Base-by-base conservation (phyloP, 75 land plant genomes). In the Pseudotsuga menziesii region DNA sequence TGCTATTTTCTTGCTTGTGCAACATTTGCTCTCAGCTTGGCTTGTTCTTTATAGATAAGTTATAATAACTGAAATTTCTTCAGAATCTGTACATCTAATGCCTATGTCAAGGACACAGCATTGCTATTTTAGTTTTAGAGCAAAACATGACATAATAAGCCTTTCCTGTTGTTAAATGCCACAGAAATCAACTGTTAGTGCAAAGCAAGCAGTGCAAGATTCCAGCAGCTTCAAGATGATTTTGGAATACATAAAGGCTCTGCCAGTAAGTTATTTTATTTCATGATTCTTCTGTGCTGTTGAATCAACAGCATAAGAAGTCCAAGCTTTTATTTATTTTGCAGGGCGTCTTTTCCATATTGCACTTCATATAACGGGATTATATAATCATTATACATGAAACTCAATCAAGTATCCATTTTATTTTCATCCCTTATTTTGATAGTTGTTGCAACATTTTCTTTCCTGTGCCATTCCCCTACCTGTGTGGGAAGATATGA, bases 211-310 rank as follows among this genome's bases (percentile, higher is more conserved):
- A 14, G 29, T 77, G 55, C 89, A 83, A 71, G 95, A 93, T 56
- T 63, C 70, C 44, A 86, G 84, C 80, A 92, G 89, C 82, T 96
- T 96, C 77, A 89, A 90, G 77, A 84, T 96, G 58, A 85, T 87
- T 78, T 20, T 96, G 58, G 99, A 94, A 70, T 96, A 92, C 58
- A 90, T 96, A 77, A 96, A 96, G 82, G 99, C 95, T 58, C 85
- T 96, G 67, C 99, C 99, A 76, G 98, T 92, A 80, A 80, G 90
- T 81, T 57, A 19, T 41, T 15, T 69, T 56, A 17, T 16, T 35
- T 57, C n/a, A 27, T 78, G 27, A 60, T 44, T 79, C 2, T 32
- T 7, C 25, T 15, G n/a, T 78, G 17, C 19, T 22, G 25, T 60
- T 80, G 9, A 67, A 16, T 80, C 62, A 15, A 59, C 52, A 59